Conservation (phyloP, 2,329 filamentous ascomycete genomes). For the Colletotrichum chlorophyti region DNA sequence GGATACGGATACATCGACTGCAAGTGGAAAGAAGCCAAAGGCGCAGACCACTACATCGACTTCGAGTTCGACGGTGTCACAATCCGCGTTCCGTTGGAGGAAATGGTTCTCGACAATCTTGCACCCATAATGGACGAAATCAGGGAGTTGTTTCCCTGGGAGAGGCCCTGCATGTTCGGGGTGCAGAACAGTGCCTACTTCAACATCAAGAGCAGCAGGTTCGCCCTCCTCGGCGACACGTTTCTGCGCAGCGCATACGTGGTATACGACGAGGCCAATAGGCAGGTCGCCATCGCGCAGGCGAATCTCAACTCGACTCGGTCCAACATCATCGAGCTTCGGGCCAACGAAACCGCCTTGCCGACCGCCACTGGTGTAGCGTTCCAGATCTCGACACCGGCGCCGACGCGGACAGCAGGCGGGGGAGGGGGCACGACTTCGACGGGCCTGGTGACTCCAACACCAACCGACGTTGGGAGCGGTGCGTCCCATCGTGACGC, state of each 20-base stretch:
- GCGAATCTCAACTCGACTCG: constrained; percentile 55
- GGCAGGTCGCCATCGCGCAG: constrained; percentile 71
- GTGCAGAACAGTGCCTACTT: constrained; percentile 65
- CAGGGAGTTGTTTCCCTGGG: constrained; percentile 44
- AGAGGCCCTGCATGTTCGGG: constrained; percentile 60
- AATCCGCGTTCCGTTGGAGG: constrained; percentile 63
- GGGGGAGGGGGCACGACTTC: neutral
- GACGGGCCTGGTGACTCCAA: neutral
- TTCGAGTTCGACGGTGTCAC: constrained; percentile 48
- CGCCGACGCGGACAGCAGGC: neutral
- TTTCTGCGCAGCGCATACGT: constrained; percentile 79
- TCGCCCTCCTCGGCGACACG: constrained; percentile 70
- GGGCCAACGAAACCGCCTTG: constrained; percentile 43
- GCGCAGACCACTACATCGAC: constrained; percentile 42
- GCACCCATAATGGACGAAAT: constrained; percentile 44
- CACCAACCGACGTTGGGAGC: constrained; percentile 4
- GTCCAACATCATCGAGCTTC: constrained; percentile 54
- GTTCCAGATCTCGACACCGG: neutral
- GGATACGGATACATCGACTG: constrained; percentile 69
- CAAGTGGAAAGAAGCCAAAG: constrained; percentile 42
- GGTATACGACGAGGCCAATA: constrained; percentile 76
- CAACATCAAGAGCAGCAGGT: constrained; percentile 63
- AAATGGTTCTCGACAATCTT: constrained; percentile 58
- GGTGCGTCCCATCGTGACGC: neutral
- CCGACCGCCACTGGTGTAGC: constrained; percentile 52